Base-by-base conservation (phyloP, 495 filamentous ascomycete genomes). In the Talaromyces proteolyticus region DNA sequence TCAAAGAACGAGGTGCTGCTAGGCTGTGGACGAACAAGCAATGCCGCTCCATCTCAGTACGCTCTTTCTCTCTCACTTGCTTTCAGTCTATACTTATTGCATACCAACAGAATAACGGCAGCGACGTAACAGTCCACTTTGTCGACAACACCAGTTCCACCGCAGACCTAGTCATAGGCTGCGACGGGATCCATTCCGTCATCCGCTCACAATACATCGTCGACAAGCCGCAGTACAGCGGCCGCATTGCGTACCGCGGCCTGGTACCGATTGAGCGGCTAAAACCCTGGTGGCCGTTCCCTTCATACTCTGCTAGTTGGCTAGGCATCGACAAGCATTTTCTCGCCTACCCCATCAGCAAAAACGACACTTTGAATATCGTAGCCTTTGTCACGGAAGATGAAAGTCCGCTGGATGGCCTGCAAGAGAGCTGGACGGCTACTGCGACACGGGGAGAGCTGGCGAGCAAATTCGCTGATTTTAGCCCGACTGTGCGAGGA, bases 151-250 rank as follows among this genome's bases (percentile, higher is more conserved):
- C 46, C 4, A 59, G 42, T 8, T 62, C 58, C 10, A 51, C 49
- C 41, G 70, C 56, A 14, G 70, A 77, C 42, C 43, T 76, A 4
- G 53, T 78, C 7, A 52, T 77, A 4, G 75, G 73, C 14, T 73
- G 70, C 57, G 75, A 78, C 45, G 75, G 75, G 11, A 74, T 78
- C 26, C 65, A 75, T 56, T 75, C 72, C 16, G 56, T 58, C 12
- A 63, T 70, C 6, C 62, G 74, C 29, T 34, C 60, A 16, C 53
- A 61, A 37, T 67, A 67, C 55, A 42, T 44, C 3, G 20, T 49
- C 26, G 53, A 56, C 41, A 29, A 47, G 6, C 40, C 53, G 18
- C 41, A 22, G 17, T 56, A 56, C 22, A 53, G 49, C 26, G 29
- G 29, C 29, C 29, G 29, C 29, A 34, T 34, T 10, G 57, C 52